A percentile compares a stretch with the other conserved stretches of the same genome.
These are phyloP conservation scores for Sisymbrium irio DNA, from an alignment of 345 rosid species.

Conservation along the genomic window DNA sequence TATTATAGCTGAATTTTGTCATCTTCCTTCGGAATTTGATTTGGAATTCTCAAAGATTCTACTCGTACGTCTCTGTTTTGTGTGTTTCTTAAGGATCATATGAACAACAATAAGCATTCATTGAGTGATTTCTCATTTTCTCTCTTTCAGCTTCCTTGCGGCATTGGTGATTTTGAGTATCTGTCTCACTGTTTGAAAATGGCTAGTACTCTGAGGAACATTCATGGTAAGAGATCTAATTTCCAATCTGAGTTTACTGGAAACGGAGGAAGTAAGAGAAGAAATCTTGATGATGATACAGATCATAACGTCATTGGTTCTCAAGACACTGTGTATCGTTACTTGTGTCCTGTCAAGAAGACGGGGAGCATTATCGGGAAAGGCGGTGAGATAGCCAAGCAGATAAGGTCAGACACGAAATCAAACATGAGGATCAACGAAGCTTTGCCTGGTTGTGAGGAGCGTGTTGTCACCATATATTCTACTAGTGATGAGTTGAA, in stretches of 20 bases:
- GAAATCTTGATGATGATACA: slow-evolving; percentile 56
- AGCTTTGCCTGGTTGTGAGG: slow-evolving; percentile 63
- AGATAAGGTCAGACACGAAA: slow-evolving; percentile 58
- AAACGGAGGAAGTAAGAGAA: slow-evolving; percentile 57
- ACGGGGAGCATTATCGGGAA: slow-evolving; percentile 70
- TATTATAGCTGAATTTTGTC: background rate
- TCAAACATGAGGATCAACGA: slow-evolving; percentile 65
- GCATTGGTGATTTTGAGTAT: background rate
- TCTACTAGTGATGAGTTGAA: slow-evolving; percentile 59
- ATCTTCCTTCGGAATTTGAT: background rate
- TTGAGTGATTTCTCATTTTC: background rate
- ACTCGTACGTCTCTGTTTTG: background rate
- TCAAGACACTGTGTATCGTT: slow-evolving; percentile 63
- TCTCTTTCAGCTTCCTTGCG: background rate
- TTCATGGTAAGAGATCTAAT: slow-evolving; percentile 61
- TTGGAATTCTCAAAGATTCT: background rate
- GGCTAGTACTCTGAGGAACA: slow-evolving; percentile 54
- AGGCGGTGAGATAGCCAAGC: slow-evolving; percentile 76
- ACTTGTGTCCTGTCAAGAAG: slow-evolving; percentile 57
- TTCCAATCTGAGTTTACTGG: slow-evolving; percentile 46
- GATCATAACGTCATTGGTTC: slow-evolving; percentile 52
- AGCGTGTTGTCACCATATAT: slow-evolving; percentile 66
- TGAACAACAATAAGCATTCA: background rate
- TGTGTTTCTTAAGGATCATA: background rate
- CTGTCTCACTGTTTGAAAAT: slow-evolving; percentile 20